These are phyloP conservation scores for Gaeumannomyces sp. DNA, from an alignment of 2,329 filamentous ascomycete genomes.

Conservation along the genomic window DNA sequence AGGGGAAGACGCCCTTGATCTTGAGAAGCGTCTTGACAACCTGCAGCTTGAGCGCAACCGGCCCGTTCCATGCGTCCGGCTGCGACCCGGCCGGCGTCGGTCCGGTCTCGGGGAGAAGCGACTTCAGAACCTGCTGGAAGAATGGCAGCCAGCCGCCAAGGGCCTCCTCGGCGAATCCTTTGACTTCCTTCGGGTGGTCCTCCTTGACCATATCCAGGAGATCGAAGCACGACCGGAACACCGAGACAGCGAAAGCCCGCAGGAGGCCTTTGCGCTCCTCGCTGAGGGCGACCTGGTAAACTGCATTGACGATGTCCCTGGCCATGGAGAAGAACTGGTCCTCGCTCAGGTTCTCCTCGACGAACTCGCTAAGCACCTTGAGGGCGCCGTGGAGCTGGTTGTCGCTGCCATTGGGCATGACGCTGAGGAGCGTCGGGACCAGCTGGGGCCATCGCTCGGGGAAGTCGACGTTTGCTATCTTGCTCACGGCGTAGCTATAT, in stretches of 20 bases:
- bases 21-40: slow-evolving; percentile 91
- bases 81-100: slow-evolving; percentile 42
- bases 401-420: slow-evolving; percentile 71
- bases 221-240: slow-evolving; percentile 89
- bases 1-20: slow-evolving; percentile 76
- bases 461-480: slow-evolving; percentile 89
- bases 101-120: slow-evolving; percentile 62
- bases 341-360: slow-evolving; percentile 90
- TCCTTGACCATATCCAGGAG: slow-evolving; percentile 96
- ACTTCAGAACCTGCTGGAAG: slow-evolving; percentile 73
- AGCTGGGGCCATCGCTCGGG: slow-evolving; percentile 92
- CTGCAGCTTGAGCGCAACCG: slow-evolving; percentile 84
- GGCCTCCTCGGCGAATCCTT: slow-evolving; percentile 81
- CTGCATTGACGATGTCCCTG: slow-evolving; percentile 72
- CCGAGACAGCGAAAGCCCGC: slow-evolving; percentile 78
- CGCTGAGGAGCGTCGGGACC: slow-evolving; percentile 69
- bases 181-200: slow-evolving; percentile 80
- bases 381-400: slow-evolving; percentile 82
- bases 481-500: slow-evolving; percentile 68
- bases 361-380: slow-evolving; percentile 79
- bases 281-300: slow-evolving; percentile 77
- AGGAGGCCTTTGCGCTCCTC: slow-evolving; percentile 67
- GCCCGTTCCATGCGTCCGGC: slow-evolving; percentile 69
- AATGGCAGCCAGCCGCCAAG: slow-evolving; percentile 83
- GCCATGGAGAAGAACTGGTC: slow-evolving; percentile 92